These are phyloP conservation scores for Malassezia sympodialis DNA, from an alignment of 1,284 basidiomycete genomes.

Conservation along the genomic window DNA sequence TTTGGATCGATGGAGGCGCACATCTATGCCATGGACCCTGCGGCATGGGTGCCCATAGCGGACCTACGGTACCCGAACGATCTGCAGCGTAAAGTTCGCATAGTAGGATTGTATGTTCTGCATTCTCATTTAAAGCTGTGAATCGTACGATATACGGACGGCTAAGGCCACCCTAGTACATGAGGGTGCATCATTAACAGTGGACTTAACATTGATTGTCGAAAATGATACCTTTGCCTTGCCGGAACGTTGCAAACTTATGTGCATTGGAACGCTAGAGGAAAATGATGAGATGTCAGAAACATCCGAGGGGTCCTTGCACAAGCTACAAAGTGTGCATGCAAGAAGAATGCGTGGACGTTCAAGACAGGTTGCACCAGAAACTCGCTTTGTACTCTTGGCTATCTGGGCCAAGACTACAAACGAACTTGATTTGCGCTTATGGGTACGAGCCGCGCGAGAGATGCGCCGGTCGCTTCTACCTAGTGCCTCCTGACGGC, in stretches of 20 bases:
- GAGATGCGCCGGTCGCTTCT: not conserved
- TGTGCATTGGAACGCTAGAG: conserved; percentile 15
- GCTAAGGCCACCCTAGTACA: conserved; percentile 7
- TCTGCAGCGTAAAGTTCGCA: conserved; percentile 10
- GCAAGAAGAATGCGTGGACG: not conserved
- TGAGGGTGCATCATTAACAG: not conserved
- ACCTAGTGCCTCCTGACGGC: not conserved
- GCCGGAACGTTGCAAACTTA: conserved; percentile 1
- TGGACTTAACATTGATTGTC: conserved; percentile 8
- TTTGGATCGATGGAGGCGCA: not conserved
- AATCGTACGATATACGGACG: not conserved
- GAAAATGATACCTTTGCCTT: not conserved
- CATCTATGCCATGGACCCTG: conserved; percentile 8
- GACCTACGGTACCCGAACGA: not conserved
- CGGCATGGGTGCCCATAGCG: conserved; percentile 6
- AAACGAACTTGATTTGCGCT: conserved; percentile 12
- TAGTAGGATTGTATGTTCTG: conserved; percentile 14
- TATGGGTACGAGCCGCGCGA: conserved; percentile 12
- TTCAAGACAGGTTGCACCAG: not conserved
- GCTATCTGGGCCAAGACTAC: conserved; percentile 8
- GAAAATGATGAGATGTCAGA: not conserved
- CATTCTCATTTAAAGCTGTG: conserved; percentile 2
- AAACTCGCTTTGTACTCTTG: not conserved
- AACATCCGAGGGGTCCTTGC: not conserved
- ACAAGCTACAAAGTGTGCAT: not conserved